Percentiles rank a stretch among this genome's conserved stretches.
phyloP scores from a whole-genome alignment of 345 rosid genomes.

The Eucalyptus victrix region DNA sequence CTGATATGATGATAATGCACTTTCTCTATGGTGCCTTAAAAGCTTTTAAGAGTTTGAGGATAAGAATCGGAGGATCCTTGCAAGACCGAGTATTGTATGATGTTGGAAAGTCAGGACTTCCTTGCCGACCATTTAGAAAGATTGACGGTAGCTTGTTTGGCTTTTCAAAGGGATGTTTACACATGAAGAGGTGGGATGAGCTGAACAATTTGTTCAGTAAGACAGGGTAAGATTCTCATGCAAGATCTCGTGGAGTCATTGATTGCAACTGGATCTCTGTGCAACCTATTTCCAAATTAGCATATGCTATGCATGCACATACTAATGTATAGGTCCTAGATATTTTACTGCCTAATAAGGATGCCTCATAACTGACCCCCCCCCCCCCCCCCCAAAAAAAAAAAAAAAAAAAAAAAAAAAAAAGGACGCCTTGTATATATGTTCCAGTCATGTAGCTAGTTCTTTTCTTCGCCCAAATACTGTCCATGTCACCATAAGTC shows the following conservation, averaged over 20 bases:
- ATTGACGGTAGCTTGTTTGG: slow-evolving; percentile 64
- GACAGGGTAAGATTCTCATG: slow-evolving; percentile 41
- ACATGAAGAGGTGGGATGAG: slow-evolving; percentile 88
- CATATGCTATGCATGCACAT: not conserved
- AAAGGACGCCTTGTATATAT: not conserved
- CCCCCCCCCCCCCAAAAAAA: no score
- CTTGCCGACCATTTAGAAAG: slow-evolving; percentile 64
- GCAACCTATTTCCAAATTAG: not conserved
- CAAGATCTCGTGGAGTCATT: not conserved
- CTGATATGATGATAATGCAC: not conserved
- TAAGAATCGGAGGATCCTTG: slow-evolving; percentile 92
- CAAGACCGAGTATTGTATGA: slow-evolving; percentile 88
- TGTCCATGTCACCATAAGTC: not conserved
- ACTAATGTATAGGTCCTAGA: not conserved
- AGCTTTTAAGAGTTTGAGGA: slow-evolving; percentile 77
- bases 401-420: no score
- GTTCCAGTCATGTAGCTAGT: not conserved
- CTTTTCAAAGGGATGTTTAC: slow-evolving; percentile 90
- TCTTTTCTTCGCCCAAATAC: not conserved
- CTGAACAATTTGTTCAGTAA: slow-evolving; percentile 43
- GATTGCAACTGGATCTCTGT: not conserved
- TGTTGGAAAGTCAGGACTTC: slow-evolving; percentile 43
- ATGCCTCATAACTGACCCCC: not conserved
- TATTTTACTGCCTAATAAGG: not conserved
- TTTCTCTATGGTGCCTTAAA: not conserved